Evolutionary conservation across 139 green algal genomes (phyloP), one percentile per base, ranked within the genome.

Genomic region (Auxenochlorella pyrenoidosa): DNA sequence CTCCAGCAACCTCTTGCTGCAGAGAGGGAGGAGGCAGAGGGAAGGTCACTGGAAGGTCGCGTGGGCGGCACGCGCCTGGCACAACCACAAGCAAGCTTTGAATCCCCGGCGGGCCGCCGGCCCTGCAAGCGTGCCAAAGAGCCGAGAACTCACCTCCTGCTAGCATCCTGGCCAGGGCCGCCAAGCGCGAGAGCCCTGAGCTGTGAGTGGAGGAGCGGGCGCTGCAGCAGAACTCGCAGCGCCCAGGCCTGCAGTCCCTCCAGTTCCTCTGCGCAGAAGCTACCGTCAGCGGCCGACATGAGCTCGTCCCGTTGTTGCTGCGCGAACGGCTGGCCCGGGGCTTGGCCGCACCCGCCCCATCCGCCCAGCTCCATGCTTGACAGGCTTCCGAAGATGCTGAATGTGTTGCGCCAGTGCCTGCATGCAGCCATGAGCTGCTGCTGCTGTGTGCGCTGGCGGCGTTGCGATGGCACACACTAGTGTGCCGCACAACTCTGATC

Each of bases 1-100:
- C 65, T 90, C 82, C 34, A 90, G 40, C 21, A 88, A n/a, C 65
- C 80, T 51, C 54, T 90, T 90, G 58, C 82, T 88, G 68, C 82
- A 79, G 36, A 22, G 21, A n/a, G 41, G 58, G 40, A 68, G 3
- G 13, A 43, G 60, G 18, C 3, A 15, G 13, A 68, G 47, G 47
- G 13, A 21, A 12, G 76, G n/a, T 30, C 16, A 78, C 54, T n/a
- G n/a, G 16, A 22, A 63, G 54, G 32, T 22, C 30, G 43, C n/a
- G 38, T 3, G 34, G 36, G 65, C 65, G 0, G n/a, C n/a, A 30
- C 26, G 28, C 75, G 43, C 28, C 43, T 21, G 72, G 75, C 36
- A 34, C 41, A 19, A 12, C 16, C 40, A 54, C 24, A 22, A 41
- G 8, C 26, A 28, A 43, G 30, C 28, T 81, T 81, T 81, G 75